These are phyloP conservation scores for Camptophora hylomeconis DNA, from an alignment of 2,329 filamentous ascomycete species.

Conservation along the genomic window DNA sequence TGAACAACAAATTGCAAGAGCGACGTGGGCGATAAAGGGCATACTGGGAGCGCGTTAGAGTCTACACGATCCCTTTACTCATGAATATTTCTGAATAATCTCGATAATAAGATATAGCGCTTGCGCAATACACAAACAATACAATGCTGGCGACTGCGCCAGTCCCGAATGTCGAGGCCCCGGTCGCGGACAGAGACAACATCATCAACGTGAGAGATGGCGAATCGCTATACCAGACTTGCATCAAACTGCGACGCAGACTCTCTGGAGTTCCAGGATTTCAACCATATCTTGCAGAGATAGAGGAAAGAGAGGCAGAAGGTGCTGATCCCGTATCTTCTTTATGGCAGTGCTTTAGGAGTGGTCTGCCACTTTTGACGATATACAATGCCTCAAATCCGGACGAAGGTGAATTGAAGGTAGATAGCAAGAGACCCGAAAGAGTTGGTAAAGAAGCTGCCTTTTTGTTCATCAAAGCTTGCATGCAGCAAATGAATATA, in stretches of 20 bases:
- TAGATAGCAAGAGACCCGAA: constrained; percentile 42
- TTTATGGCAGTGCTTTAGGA: constrained; percentile 75
- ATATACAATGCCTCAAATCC: constrained; percentile 82
- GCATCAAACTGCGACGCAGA: constrained; percentile 69
- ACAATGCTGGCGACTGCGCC: constrained; percentile 24
- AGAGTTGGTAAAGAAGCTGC: constrained; percentile 78
- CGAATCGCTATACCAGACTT: constrained; percentile 93
- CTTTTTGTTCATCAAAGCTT: constrained; percentile 86
- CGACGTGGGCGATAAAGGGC: too few species aligned
- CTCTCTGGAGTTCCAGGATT: constrained; percentile 76
- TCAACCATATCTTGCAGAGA: constrained; percentile 57
- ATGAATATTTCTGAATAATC: constrained; percentile 4
- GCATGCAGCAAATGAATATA: constrained; percentile 68
- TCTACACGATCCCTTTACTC: too few species aligned
- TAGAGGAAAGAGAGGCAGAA: constrained; percentile 53
- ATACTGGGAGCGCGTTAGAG: too few species aligned
- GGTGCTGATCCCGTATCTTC: constrained; percentile 73
- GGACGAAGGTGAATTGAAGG: constrained; percentile 46
- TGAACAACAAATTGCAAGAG: too few species aligned
- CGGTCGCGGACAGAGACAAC: constrained; percentile 68
- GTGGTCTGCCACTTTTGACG: constrained; percentile 69
- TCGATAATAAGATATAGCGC: constrained; percentile 3
- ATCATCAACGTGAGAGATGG: constrained; percentile 97
- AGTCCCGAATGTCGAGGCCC: constrained; percentile 30
- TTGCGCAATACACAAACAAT: constrained; percentile 3